Base-by-base conservation (phyloP, 169 alveolate genomes). In the Plasmodium cynomolgi region DNA sequence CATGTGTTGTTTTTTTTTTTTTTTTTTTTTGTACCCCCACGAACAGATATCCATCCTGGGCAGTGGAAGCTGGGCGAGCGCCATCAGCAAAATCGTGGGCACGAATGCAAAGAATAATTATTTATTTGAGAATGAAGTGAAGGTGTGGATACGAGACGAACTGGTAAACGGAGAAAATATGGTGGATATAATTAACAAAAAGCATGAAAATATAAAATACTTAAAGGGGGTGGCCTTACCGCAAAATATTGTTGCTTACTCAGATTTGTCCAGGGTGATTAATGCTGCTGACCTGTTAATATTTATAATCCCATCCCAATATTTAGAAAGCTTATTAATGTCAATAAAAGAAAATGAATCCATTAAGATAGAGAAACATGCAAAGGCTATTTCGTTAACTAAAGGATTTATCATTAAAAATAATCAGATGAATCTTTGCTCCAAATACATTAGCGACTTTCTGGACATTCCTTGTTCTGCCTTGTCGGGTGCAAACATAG, bases 281-380 rank as follows among this genome's bases (percentile, higher is more conserved):
- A 95, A 95, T 62, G 97, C 96, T 73, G 95, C 98, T 33, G 98
- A 98, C 82, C 92, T 97, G 56, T 95, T 98, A 90, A 94, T 97
- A 74, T 96, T 98, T 73, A 98, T 98, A 62, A 91, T 98, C 84
- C 99, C 99, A 81, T 98, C 97, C 81, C 99, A 98, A 93, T 98
- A 97, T 81, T 95, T 98, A 74, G 92, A 95, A 88, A 80, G 33
- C 33, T 58, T 79, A 77, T 88, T 88, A 23, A 26, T 0, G 20
- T 56, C 33, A 80, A 88, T 88, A 56, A 77, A 88, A 56, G 83
- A 88, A 58, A 62, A 31, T 17, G 31, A 88, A 56, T 88, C 94
- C 20, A 80, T 88, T 29, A 88, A 54, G 71, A 88, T 88, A 88
- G 83, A 17, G 33, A 88, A 56, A 29, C 97, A 93, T 6, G 97